Base-by-base conservation (phyloP, 2,329 filamentous ascomycete species). In the Lasiodiplodia gonubiensis region DNA sequence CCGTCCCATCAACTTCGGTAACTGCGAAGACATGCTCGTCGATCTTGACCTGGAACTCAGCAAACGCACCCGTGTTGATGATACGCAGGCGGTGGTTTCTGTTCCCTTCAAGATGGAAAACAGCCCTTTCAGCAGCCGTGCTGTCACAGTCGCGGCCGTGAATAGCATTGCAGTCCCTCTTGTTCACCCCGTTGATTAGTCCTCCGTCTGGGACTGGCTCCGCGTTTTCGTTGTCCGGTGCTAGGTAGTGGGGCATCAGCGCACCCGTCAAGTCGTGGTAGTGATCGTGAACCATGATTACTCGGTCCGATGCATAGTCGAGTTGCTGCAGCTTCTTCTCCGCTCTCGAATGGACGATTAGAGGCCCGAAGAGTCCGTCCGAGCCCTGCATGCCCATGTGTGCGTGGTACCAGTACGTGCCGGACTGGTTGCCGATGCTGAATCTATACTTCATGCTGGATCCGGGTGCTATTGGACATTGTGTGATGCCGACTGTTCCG, bases 341-440 rank as follows among this genome's bases (percentile, higher is more conserved):
- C 57, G 83, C 79, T 46, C 77, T 74, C 25, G 42, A 82, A 60
- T 91, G 86, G 18, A 92, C 81, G 64, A 92, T 85, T 23, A 92
- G 77, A 0, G 89, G 84, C 0, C 85, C 89, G 27, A 89, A 83
- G 3, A 91, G 81, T 8, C 90, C 90, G 74, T 92, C 90, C 1
- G 90, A 89, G 69, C 92, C 92, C 74, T 91, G 89, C 30, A 85
- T 87, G 69, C 84, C 83, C 25, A 85, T 84, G 73, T 92, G 90
- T 2, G 88, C 90, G 75, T 92, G 90, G 71, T 93, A 94, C 91
- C 91, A 93, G 77, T 92, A 93, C 0, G 90, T 92, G 30, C 91
- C 91, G 0, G 88, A 60, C 30, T 69, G 68, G 84, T 46, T 79
- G 18, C 55, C 33, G 8, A 64, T 86, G 3, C 84, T 89, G 74